Evolutionary conservation across 1,284 basidiomycete species (phyloP).

Genomic region (Tilletia caries): DNA sequence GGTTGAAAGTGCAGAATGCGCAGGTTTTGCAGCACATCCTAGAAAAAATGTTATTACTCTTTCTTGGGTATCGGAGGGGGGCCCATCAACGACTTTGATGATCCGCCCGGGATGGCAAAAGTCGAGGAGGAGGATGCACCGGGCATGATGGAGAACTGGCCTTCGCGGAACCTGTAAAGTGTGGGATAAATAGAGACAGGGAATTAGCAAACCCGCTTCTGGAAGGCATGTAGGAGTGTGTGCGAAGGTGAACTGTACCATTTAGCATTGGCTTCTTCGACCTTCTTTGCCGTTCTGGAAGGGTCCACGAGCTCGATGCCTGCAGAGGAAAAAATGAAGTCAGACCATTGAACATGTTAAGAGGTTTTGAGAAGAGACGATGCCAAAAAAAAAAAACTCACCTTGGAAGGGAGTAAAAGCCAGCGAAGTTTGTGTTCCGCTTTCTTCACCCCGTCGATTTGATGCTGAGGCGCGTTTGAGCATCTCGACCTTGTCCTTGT

Average conservation of each 20-base stretch:
- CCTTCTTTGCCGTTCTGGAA: slow-evolving; percentile 33
- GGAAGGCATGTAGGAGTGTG: background rate
- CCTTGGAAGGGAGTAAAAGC: slow-evolving; percentile 93
- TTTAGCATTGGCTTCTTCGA: slow-evolving; percentile 53
- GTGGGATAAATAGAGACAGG: no score
- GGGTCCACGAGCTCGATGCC: slow-evolving; percentile 56
- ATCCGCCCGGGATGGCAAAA: background rate
- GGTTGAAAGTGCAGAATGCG: no score
- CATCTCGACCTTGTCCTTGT: slow-evolving; percentile 69
- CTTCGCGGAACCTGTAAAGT: slow-evolving; percentile 37
- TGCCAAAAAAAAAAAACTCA: slow-evolving; percentile 53
- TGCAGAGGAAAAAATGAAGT: background rate
- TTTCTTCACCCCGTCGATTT: slow-evolving; percentile 58
- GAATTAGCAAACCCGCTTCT: background rate
- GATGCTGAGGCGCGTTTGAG: slow-evolving; percentile 27
- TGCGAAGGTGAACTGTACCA: slow-evolving; percentile 35
- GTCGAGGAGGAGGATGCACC: slow-evolving; percentile 15
- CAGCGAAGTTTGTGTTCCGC: slow-evolving; percentile 84
- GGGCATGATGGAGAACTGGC: slow-evolving; percentile 50
- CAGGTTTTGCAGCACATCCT: no score
- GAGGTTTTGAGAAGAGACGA: background rate
- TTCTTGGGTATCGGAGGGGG: slow-evolving; percentile 13
- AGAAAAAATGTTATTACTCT: background rate
- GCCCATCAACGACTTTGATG: background rate
- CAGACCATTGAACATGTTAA: no score